phyloP scores from a whole-genome alignment of 129 eudicot genomes.

The Centaurea solstitialis region DNA sequence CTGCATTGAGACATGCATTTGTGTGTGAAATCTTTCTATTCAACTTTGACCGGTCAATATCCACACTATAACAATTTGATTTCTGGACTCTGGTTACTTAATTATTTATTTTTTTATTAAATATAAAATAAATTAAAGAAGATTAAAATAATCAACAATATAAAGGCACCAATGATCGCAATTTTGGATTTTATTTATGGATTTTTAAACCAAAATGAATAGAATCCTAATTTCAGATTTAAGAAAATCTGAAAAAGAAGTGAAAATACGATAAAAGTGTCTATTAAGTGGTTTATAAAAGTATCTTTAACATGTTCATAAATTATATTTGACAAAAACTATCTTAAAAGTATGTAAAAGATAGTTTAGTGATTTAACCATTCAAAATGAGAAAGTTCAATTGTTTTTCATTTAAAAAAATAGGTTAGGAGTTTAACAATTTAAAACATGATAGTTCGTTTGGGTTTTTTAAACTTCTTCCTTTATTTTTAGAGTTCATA shows the following conservation, averaged over 20 bases:
- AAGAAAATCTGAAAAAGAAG: background rate
- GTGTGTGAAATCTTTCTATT: constrained; percentile 24
- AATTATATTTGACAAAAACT: no score
- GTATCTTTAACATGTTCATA: no score
- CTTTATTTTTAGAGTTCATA: no score
- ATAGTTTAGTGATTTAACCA: no score
- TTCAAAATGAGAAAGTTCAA: no score
- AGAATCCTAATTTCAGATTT: no score
- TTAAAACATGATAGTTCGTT: no score
- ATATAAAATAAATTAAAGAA: background rate
- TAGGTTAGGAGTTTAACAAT: no score
- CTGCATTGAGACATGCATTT: constrained; percentile 34
- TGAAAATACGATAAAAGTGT: background rate
- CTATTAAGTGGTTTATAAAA: no score
- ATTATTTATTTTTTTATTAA: background rate
- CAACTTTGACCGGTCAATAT: constrained; percentile 25
- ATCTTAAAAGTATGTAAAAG: no score
- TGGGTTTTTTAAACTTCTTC: no score
- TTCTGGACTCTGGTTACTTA: background rate
- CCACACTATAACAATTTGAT: constrained; percentile 18
- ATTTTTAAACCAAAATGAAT: background rate
- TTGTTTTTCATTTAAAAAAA: no score
- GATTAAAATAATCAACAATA: background rate
- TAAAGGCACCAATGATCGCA: background rate
- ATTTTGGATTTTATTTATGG: background rate